Evolutionary conservation across 441 rosid genomes (phyloP), one percentile per base, ranked within the genome.

Genomic region (Corymbia calophylla): DNA sequence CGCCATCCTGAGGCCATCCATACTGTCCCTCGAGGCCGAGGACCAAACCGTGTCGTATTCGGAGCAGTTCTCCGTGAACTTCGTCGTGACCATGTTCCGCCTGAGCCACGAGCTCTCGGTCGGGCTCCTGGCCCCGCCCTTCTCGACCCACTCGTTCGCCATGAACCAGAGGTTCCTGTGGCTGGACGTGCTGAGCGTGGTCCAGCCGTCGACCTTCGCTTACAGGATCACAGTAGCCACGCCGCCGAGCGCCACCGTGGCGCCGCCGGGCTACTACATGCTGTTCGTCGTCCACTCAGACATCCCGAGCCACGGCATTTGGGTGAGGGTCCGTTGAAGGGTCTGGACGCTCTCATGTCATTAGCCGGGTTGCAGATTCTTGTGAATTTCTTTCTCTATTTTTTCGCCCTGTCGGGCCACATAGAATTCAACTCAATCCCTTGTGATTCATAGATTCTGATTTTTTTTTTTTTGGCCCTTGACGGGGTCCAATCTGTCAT

Each of bases 201-300:
- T 58, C 9, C 91, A 80, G 88, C 58, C 93, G 89, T 93, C 95
- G 9, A 89, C 53, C 88, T 91, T 89, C 39, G 93, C 91, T 21
- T 94, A 94, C 29, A 94, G 94, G 90, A 92, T 93, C 64, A 92
- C 80, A 35, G 96, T 94, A 87, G 89, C 89, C 0, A 97, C 93
- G 9, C 99, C 99, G 3, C 89, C 88, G 0, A 88, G 89, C n/a
- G 88, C 90, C 15, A 93, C 92, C 31, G 95, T 95, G 91, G 98
- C 97, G 2, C 98, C 99, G 1, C 95, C 96, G 56, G 99, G 98
- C 70, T 95, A 94, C 92, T 97, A 97, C 87, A 93, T 97, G 98
- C 49, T 96, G 93, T 97, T 95, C 49, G 93, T 97, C 49, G 94
- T 97, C 86, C 96, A 96, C 89, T 92, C 89, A 49, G 95, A 94